Conservation (phyloP, 257 asterid species). For the Catharanthus roseus region DNA sequence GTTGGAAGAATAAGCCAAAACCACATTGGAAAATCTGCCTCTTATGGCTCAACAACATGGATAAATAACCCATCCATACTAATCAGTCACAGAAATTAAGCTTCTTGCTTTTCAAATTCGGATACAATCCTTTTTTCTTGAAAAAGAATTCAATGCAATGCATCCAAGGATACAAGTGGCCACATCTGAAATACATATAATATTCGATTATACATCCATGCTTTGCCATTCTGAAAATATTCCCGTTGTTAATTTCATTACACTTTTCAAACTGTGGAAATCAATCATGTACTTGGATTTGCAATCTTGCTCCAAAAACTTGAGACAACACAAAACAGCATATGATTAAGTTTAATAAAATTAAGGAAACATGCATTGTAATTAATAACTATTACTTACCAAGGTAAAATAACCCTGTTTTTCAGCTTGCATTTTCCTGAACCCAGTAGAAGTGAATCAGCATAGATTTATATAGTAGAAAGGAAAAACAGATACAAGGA, state of each 20-base stretch:
- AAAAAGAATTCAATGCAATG: neutral
- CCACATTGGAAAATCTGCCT: too few relatives aligned
- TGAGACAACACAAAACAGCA: neutral
- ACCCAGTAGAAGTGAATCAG: conserved; percentile 13
- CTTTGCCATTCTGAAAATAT: neutral
- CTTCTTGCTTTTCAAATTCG: neutral
- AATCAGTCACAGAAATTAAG: too few relatives aligned
- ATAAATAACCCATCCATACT: too few relatives aligned
- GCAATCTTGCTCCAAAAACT: neutral
- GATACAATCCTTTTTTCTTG: neutral
- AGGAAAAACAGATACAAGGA: neutral
- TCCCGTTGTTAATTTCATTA: too few relatives aligned
- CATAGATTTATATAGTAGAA: neutral
- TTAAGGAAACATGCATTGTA: neutral
- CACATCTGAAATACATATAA: neutral
- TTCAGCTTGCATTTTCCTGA: conserved; percentile 91
- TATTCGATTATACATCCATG: neutral
- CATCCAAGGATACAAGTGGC: neutral
- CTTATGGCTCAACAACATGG: too few relatives aligned
- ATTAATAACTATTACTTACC: conserved; percentile 30
- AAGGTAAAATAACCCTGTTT: conserved; percentile 78
- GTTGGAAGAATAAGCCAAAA: neutral
- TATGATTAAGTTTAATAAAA: neutral
- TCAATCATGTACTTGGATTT: too few relatives aligned
- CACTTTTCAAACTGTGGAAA: too few relatives aligned